These are phyloP conservation scores for Syzygium malaccense DNA, from an alignment of 441 rosid genomes.

Conservation along the genomic window DNA sequence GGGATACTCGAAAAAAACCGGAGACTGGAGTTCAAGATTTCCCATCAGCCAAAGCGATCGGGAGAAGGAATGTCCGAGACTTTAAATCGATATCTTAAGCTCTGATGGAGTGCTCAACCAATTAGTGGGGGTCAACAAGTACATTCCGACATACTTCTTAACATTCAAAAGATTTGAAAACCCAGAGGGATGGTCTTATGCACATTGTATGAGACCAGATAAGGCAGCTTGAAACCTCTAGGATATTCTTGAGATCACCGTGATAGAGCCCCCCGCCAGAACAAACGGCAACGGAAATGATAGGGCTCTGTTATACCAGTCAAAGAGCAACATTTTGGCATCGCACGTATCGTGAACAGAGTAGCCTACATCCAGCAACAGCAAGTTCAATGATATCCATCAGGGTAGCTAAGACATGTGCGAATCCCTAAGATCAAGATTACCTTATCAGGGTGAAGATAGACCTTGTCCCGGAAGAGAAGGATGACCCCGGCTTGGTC, in stretches of 20 bases:
- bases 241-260: background rate
- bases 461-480: slow-evolving; percentile 80
- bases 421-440: background rate
- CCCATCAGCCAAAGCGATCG: background rate
- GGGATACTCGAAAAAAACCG: background rate
- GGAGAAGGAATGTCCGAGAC: background rate
- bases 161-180: background rate
- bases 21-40: background rate
- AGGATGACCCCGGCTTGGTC: slow-evolving; percentile 90
- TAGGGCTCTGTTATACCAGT: background rate
- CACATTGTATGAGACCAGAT: background rate
- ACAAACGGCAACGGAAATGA: background rate
- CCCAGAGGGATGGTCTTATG: background rate
- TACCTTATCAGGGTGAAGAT: slow-evolving; percentile 91
- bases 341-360: background rate
- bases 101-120: background rate
- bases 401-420: background rate
- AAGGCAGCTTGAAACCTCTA: background rate
- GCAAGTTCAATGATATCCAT: background rate
- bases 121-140: background rate
- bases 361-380: background rate
- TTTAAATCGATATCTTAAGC: background rate
- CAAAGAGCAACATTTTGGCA: background rate
- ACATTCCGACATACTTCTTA: background rate
- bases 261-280: background rate